Conservation (phyloP, 345 rosid genomes). For the Gossypium bickii region DNA sequence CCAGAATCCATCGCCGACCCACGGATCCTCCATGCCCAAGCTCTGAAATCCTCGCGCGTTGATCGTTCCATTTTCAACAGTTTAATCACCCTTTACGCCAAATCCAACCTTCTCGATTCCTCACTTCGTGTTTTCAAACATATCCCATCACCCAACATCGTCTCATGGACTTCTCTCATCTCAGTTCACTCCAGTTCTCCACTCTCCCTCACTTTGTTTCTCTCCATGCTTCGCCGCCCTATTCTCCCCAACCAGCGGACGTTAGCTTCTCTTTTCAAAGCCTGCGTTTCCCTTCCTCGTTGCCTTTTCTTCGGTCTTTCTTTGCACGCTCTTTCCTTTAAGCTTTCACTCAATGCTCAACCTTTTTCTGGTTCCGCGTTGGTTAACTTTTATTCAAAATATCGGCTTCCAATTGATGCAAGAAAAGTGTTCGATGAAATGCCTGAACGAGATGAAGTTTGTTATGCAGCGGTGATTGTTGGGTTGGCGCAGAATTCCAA, state of each 20-base stretch:
- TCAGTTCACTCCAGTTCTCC: conserved; percentile 31
- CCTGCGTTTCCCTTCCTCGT: conserved; percentile 33
- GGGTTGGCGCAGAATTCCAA: conserved; percentile 36
- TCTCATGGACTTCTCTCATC: conserved; percentile 50
- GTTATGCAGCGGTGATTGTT: conserved; percentile 36
- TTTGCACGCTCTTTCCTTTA: conserved; percentile 39
- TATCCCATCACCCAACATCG: conserved; percentile 40
- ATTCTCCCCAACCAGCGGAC: conserved; percentile 38
- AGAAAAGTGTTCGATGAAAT: conserved; percentile 43
- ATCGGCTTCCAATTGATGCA: conserved; percentile 19
- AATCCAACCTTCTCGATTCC: conserved; percentile 23
- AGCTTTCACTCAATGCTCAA: conserved; percentile 28
- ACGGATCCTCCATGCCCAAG: conserved; percentile 35
- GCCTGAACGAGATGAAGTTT: conserved; percentile 33
- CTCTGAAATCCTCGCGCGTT: conserved; percentile 20
- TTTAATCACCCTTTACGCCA: conserved; percentile 41
- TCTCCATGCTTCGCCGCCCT: conserved; percentile 49
- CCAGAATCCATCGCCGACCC: conserved; percentile 26
- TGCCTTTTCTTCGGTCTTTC: conserved; percentile 32
- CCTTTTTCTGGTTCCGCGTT: conserved; percentile 40
- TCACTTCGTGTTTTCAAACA: conserved; percentile 35
- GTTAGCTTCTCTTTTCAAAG: conserved; percentile 38
- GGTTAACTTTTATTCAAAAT: conserved; percentile 25
- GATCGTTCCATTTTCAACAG: conserved; percentile 29
- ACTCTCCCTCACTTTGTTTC: conserved; percentile 32